Percentiles rank a stretch among this genome's conserved stretches.
Conservation (phyloP, 805 yeast species). For the Spathaspora hagerdaliae region DNA sequence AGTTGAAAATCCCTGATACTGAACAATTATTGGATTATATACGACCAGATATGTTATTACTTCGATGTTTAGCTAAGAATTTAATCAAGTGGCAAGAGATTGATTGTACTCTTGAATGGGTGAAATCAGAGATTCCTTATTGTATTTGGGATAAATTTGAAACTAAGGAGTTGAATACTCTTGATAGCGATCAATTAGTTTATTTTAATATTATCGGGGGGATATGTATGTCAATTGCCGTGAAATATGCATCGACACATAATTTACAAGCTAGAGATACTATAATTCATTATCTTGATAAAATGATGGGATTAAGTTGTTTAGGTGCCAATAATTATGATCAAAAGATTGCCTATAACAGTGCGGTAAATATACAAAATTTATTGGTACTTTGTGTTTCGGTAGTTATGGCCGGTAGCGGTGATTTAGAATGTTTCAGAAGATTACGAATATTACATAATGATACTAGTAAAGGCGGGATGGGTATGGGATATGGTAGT, state of each 20-base stretch:
- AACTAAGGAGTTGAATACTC: constrained; percentile 13
- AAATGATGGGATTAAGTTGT: constrained; percentile 28
- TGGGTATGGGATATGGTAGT: constrained; percentile 55
- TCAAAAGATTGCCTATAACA: constrained; percentile 48
- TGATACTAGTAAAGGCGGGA: constrained; percentile 29
- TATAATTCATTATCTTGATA: constrained; percentile 52
- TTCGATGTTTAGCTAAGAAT: constrained; percentile 60
- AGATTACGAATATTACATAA: constrained; percentile 71
- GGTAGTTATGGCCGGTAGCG: constrained; percentile 84
- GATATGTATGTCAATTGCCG: constrained; percentile 65
- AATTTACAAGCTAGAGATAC: constrained; percentile 51
- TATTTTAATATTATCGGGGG: constrained; percentile 72
- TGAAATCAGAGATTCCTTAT: constrained; percentile 52
- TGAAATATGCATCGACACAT: constrained; percentile 71
- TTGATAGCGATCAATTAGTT: constrained; percentile 61
- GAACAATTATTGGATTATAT: constrained; percentile 60
- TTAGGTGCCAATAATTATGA: constrained; percentile 52
- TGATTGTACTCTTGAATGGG: constrained; percentile 50
- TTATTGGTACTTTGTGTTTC: constrained; percentile 62
- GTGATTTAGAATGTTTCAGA: constrained; percentile 75
- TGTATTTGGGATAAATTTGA: constrained; percentile 31
- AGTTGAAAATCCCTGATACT: constrained; percentile 57
- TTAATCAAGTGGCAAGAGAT: constrained; percentile 71
- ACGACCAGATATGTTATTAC: constrained; percentile 72
- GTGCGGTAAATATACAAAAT: constrained; percentile 54